Percentiles rank a stretch among this genome's conserved stretches.
Evolutionary conservation across 139 green algal genomes (phyloP).

Genomic region (Pleodorina starrii): DNA sequence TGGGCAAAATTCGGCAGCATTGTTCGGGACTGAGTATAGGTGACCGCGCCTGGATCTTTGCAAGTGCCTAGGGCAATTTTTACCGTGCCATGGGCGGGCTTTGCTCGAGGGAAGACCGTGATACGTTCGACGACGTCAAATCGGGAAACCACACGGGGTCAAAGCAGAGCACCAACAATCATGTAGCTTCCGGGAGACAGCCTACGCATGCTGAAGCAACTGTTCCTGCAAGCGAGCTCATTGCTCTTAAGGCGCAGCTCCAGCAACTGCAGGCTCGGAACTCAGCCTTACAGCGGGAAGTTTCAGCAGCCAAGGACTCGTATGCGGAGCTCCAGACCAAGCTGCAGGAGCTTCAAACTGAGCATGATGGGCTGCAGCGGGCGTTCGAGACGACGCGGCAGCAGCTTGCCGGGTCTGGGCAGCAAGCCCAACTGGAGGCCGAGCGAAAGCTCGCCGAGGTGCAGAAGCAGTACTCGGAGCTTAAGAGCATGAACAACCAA

Average conservation of each 20-base stretch:
- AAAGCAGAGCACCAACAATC: conserved; percentile 23
- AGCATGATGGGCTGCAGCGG: conserved; percentile 25
- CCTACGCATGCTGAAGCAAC: conserved; percentile 2
- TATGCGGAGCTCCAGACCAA: conserved; percentile 15
- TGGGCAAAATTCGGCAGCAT: not conserved
- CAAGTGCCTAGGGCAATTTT: conserved; percentile 17
- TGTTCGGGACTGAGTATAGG: too few relatives aligned
- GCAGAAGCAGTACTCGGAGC: conserved; percentile 24
- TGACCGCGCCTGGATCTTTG: not conserved
- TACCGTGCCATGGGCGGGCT: conserved; percentile 24
- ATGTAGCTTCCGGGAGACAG: conserved; percentile 26
- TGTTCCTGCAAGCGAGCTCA: not conserved
- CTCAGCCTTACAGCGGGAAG: conserved; percentile 13
- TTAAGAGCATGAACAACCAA: conserved; percentile 47
- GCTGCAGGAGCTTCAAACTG: not conserved
- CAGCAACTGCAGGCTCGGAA: conserved; percentile 34
- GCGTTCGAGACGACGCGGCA: not conserved
- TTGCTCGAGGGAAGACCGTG: conserved; percentile 17
- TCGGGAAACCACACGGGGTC: not conserved
- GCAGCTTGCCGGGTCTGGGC: not conserved
- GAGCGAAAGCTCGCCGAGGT: conserved; percentile 40
- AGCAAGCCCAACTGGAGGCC: conserved; percentile 11
- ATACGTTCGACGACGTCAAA: conserved; percentile 33
- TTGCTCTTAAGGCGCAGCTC: conserved; percentile 33
- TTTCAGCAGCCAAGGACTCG: conserved; percentile 6